Conservation (phyloP, 306 rosid species). For the Mucuna pruriens region DNA sequence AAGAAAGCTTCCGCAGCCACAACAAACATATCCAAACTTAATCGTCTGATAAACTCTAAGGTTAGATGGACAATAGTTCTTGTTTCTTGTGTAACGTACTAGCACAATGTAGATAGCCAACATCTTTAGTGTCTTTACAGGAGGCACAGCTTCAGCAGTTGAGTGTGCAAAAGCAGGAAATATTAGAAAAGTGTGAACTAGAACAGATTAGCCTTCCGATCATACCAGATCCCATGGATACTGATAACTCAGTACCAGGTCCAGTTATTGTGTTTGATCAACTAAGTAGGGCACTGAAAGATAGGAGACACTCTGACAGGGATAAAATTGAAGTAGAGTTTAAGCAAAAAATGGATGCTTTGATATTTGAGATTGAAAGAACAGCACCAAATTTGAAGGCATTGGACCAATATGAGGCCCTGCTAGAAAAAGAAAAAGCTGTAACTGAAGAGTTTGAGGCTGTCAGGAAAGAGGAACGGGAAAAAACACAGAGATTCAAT, state of each 20-base stretch:
- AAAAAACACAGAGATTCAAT: constrained; percentile 73
- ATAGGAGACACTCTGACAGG: constrained; percentile 66
- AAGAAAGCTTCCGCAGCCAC: constrained; percentile 86
- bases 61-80: constrained; percentile 46
- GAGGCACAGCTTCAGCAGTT: constrained; percentile 83
- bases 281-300: constrained; percentile 71
- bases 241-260: constrained; percentile 64
- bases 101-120: constrained; percentile 39
- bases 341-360: constrained; percentile 75
- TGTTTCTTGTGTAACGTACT: constrained; percentile 11
- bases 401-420: constrained; percentile 91
- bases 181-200: constrained; percentile 84
- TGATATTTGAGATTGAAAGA: constrained; percentile 84
- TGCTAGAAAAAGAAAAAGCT: constrained; percentile 85
- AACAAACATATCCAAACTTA: constrained; percentile 81
- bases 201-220: constrained; percentile 81
- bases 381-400: constrained; percentile 99
- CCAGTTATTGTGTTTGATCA: constrained; percentile 75
- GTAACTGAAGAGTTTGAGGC: constrained; percentile 85
- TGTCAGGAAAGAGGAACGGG: constrained; percentile 88
- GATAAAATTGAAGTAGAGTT: constrained; percentile 82
- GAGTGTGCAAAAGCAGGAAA: constrained; percentile 77
- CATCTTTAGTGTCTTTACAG: constrained; percentile 52
- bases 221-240: constrained; percentile 87
- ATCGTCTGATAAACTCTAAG: constrained; percentile 89